These are phyloP conservation scores for Syncephalastrum sp. DNA, from an alignment of 371 early-diverging fungal species.

Conservation along the genomic window DNA sequence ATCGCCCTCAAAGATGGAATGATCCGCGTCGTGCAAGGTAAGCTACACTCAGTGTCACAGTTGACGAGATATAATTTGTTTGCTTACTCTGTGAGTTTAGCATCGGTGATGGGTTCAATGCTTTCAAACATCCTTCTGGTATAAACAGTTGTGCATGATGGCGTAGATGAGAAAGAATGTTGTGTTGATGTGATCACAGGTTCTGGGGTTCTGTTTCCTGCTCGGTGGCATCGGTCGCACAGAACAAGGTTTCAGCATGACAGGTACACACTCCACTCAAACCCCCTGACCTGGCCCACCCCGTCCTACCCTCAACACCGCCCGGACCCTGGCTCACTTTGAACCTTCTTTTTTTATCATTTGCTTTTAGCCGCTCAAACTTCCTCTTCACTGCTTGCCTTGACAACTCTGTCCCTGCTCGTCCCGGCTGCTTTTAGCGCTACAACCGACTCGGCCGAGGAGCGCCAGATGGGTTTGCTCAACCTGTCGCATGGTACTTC, in stretches of 20 bases:
- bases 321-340: neutral
- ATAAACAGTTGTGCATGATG: conserved; percentile 21
- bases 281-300: conserved; percentile 1
- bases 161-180: conserved; percentile 65
- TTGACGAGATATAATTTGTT: conserved; percentile 4
- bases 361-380: conserved; percentile 65
- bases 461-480: conserved; percentile 41
- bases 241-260: conserved; percentile 44
- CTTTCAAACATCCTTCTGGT: conserved; percentile 78
- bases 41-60: neutral
- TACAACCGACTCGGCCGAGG: conserved; percentile 31
- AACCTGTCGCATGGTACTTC: conserved; percentile 73
- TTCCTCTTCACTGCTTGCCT: conserved; percentile 70
- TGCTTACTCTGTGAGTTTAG: conserved; percentile 15
- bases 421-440: conserved; percentile 80
- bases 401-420: conserved; percentile 75
- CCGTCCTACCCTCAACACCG: neutral
- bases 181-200: conserved; percentile 58
- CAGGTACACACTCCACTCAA: conserved; percentile 22
- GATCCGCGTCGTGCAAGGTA: conserved; percentile 79
- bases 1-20: conserved; percentile 80
- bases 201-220: conserved; percentile 12
- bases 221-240: conserved; percentile 56
- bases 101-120: conserved; percentile 81
- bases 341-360: conserved; percentile 4